A percentile compares a stretch with the other conserved stretches of the same genome.
phyloP scores from a whole-genome alignment of 164 flowering plant genomes.

The Aristolochia fimbriata region DNA sequence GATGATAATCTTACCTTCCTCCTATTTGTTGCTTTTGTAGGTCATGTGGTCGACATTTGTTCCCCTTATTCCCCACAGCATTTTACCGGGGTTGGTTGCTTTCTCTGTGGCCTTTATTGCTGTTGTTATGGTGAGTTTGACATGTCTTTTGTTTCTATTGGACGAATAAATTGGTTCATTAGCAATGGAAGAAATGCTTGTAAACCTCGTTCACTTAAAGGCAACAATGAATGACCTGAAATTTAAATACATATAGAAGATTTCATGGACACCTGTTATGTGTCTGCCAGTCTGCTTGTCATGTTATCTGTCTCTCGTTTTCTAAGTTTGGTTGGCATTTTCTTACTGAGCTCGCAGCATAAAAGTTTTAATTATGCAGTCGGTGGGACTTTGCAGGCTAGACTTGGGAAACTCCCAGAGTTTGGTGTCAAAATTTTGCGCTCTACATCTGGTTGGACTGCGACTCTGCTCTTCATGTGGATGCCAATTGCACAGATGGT shows the following conservation, averaged over 20 bases:
- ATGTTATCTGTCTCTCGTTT: too few relatives aligned
- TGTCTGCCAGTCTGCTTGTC: too few relatives aligned
- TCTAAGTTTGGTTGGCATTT: too few relatives aligned
- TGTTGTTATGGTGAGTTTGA: conserved; percentile 15
- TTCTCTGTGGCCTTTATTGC: conserved; percentile 1
- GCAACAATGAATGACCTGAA: too few relatives aligned
- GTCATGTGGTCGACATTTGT: conserved; percentile 22
- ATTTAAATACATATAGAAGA: too few relatives aligned
- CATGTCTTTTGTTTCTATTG: too few relatives aligned
- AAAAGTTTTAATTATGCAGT: background rate
- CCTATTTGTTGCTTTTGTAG: conserved; percentile 2
- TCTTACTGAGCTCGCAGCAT: background rate
- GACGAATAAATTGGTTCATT: too few relatives aligned
- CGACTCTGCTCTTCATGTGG: conserved; percentile 99
- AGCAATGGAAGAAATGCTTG: too few relatives aligned
- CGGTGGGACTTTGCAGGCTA: conserved; percentile 16
- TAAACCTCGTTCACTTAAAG: too few relatives aligned
- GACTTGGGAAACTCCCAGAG: too few relatives aligned
- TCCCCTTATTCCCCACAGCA: conserved; percentile 14
- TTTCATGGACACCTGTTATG: too few relatives aligned
- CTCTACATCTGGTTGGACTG: conserved; percentile 92
- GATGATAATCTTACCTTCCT: background rate
- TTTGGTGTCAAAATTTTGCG: conserved; percentile 62
- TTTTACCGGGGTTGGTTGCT: conserved; percentile 16
- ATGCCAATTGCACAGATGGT: conserved; percentile 98